phyloP scores from a whole-genome alignment of 192 early-diverging fungal genomes.

The Piromyces sp. region DNA sequence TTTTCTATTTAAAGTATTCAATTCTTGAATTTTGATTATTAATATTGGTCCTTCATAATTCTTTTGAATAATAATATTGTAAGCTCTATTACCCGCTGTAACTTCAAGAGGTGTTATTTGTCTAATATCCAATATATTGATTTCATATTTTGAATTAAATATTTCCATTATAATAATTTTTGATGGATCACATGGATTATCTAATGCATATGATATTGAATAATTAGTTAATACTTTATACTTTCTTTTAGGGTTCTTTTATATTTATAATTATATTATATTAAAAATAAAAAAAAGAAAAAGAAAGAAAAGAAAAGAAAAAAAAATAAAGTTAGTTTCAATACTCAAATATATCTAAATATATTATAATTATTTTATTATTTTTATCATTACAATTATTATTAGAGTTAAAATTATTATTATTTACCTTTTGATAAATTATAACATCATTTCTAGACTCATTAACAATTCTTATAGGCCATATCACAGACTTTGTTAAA shows the following conservation, averaged over 20 bases:
- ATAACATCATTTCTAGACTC: constrained; percentile 44
- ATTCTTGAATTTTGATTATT: not conserved
- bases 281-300: too few relatives aligned
- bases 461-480: constrained; percentile 84
- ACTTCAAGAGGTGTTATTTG: not conserved
- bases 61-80: not conserved
- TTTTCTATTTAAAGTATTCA: not conserved
- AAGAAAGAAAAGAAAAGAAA: too few relatives aligned
- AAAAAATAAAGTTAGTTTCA: too few relatives aligned
- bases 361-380: too few relatives aligned
- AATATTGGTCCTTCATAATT: not conserved
- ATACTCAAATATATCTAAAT: too few relatives aligned
- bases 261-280: too few relatives aligned
- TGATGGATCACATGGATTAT: not conserved
- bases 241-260: not conserved
- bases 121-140: not conserved
- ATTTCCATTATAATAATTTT: not conserved
- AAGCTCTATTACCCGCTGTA: not conserved
- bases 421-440: constrained; percentile 58
- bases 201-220: not conserved
- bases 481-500: constrained; percentile 54
- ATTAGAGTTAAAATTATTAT: not conserved
- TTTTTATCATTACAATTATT: too few relatives aligned
- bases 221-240: not conserved
- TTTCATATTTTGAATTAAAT: not conserved